Base-by-base conservation (phyloP, 208 protist genomes). In the Vickermania spadyakhi region DNA sequence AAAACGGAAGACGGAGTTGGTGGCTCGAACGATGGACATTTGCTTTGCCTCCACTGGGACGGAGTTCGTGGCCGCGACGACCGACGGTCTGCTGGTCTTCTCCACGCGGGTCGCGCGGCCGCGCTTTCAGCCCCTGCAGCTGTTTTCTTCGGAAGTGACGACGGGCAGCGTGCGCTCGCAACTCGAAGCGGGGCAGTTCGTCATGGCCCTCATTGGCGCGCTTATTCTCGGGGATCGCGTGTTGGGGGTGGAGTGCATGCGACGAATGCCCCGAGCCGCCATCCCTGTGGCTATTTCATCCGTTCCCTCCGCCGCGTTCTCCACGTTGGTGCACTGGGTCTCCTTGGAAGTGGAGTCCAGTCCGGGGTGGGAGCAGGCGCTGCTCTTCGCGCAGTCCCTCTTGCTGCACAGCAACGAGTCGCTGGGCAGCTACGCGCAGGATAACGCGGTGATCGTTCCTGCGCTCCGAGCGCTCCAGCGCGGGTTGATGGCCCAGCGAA, bases 41-140 rank as follows among this genome's bases (percentile, higher is more conserved):
- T 57, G 76, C 2, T 96, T 96, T 62, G 75, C 85, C 5, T 70
- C 79, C 5, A 90, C 84, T 21, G 89, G 84, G n/a, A 82, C 72
- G 4, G 85, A 92, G 72, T 96, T 96, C 64, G 84, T 91, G 45
- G 83, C 81, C 49, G 89, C 89, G 7, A 96, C 89, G 2, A 96
- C 81, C n/a, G 89, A 89, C 61, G 89, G 89, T 11, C 70, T 96
- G 4, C 71, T 93, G 18, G 76, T 96, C 64, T 96, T 96, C 69
- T 91, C 85, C 28, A 85, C 75, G 1, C 79, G 73, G 3, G 79
- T 90, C 22, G 68, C 74, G 28, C 77, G 86, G 53, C 83, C 89
- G 11, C 76, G 72, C 49, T 96, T 96, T 58, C 76, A 81, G 62
- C 89, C 89, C 23, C 79, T 93, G 50, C 85, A 93, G 66, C 80